Evolutionary conservation across 768 basidiomycete genomes (phyloP), one percentile per base, ranked within the genome.

Genomic region (Lentinula sp.): DNA sequence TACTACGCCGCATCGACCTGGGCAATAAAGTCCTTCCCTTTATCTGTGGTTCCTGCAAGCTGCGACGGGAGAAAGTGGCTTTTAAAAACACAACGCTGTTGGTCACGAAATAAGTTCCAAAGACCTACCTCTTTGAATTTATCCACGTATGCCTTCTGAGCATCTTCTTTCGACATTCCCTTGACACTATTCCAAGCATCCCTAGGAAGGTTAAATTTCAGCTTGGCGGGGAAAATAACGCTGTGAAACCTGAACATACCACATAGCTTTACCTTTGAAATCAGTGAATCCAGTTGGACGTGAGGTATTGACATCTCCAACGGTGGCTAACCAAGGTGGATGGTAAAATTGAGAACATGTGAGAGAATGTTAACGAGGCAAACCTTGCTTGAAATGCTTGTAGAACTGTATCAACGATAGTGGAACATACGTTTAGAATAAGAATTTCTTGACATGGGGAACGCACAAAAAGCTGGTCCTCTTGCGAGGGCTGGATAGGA

Each of bases 311-410:
- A 81, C 80, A 72, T 95, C 87, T 55, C 95, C 94, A 41, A 84
- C 69, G 6, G 79, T 93, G 49, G 84, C 93, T 94, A 61, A 13
- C 18, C 55, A 32, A 12, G 1, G 64, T 32, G 28, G 20, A 6
- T 28, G 28, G 3, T 28, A 28, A 41, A 6, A 54, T 48, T 48
- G 23, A 23, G 18, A 6, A 16, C 46, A 48, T 23, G 46, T 12
- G 20, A 3, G 8, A 1, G 46, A n/a, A 9, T 23, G 6, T 8
- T 8, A 20, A 48, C 46, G 20, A 48, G 54, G 59, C 72, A 49
- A 59, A 89, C 93, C 93, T 81, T 96, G 95, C 82, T 98, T 99
- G 84, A 80, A 98, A 73, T 88, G 85, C 66, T 81, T 82, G 81
- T 98, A 99, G 81, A 97, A 97, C 95, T 98, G 68, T 18, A 61